Evolutionary conservation across 129 eudicot genomes (phyloP).

Genomic region (Pseudognaphalium luteoalbum): DNA sequence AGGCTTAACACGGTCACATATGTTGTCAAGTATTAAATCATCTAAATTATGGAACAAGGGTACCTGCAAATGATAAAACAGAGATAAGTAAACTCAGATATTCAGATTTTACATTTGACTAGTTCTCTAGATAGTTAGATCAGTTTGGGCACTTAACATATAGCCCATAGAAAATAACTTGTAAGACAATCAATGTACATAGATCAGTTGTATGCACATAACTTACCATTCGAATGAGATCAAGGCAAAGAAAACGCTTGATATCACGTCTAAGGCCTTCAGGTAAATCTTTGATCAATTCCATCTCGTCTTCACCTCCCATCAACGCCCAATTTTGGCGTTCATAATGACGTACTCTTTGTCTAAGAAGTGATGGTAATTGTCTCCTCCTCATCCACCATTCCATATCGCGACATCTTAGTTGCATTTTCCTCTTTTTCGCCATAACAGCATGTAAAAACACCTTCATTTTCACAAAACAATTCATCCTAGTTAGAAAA

Average conservation of each 20-base stretch:
- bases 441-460: constrained; percentile 96
- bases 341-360: constrained; percentile 83
- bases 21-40: constrained; percentile 87
- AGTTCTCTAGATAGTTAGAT: not conserved
- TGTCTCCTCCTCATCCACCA: constrained; percentile 99
- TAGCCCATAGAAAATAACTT: too few relatives aligned
- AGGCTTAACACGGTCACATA: constrained; percentile 87
- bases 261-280: constrained; percentile 99
- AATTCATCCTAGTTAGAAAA: not conserved
- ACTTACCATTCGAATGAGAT: constrained; percentile 76
- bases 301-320: constrained; percentile 95
- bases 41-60: constrained; percentile 86
- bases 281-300: constrained; percentile 74
- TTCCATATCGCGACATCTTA: constrained; percentile 88
- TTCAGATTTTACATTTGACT: not conserved
- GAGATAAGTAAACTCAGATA: not conserved
- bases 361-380: constrained; percentile 68
- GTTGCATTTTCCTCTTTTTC: constrained; percentile 86
- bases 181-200: not conserved
- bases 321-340: constrained; percentile 75
- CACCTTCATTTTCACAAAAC: constrained; percentile 44
- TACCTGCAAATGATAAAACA: constrained; percentile 37
- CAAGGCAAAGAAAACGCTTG: constrained; percentile 82
- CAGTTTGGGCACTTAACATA: not conserved
- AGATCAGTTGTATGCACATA: not conserved